Evolutionary conservation across 306 rosid species (phyloP).

Genomic region (Echinosophora koreensis): DNA sequence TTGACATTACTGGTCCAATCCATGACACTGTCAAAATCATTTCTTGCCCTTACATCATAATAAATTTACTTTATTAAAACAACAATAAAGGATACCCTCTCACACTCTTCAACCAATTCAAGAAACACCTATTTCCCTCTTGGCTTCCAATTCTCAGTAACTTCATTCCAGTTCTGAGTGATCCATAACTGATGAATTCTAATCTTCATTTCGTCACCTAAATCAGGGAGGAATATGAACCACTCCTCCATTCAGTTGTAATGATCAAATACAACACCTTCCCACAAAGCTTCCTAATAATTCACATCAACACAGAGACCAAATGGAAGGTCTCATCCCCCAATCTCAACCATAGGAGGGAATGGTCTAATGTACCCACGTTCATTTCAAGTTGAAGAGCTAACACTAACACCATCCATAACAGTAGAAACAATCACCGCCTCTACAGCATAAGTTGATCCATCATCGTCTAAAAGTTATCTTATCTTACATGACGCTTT

Average conservation of each 20-base stretch:
- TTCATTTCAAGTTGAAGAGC: constrained; percentile 13
- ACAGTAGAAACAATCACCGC: constrained; percentile 58
- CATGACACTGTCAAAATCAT: constrained; percentile 63
- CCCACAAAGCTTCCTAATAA: constrained; percentile 90
- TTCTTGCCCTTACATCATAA: constrained; percentile 68
- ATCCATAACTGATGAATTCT: constrained; percentile 54
- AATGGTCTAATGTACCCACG: constrained; percentile 74
- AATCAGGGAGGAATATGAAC: constrained; percentile 78
- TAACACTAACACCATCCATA: constrained; percentile 56
- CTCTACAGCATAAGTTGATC: constrained; percentile 52
- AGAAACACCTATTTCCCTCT: constrained; percentile 81
- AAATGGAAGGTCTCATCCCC: constrained; percentile 51
- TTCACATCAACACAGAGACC: constrained; percentile 80
- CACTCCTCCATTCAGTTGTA: constrained; percentile 63
- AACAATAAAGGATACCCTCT: constrained; percentile 49
- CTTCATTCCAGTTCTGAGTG: constrained; percentile 83
- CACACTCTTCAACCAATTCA: constrained; percentile 71
- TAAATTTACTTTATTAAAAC: constrained; percentile 82
- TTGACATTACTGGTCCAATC: constrained; percentile 55
- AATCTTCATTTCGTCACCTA: constrained; percentile 75
- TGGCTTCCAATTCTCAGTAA: constrained; percentile 58
- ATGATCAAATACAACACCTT: constrained; percentile 71
- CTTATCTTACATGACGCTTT: constrained; percentile 65
- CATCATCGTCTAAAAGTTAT: constrained; percentile 60
- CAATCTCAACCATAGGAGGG: constrained; percentile 56